Evolutionary conservation across 805 yeast species (phyloP), one percentile per base, ranked within the genome.

Genomic region (Cyberlindnera xishuangbannaensis): DNA sequence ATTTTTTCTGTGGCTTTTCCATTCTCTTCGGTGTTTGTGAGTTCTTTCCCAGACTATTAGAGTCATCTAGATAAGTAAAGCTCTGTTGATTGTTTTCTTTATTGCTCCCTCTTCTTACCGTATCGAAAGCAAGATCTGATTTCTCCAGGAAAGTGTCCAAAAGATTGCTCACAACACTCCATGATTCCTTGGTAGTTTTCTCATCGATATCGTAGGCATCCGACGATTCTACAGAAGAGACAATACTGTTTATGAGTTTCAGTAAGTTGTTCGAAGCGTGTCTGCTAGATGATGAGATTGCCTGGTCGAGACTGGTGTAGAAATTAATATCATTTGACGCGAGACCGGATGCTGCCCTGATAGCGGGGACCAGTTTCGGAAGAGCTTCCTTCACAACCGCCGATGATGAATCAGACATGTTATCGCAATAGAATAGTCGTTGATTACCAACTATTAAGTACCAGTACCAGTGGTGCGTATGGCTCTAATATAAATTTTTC

Each of bases 261-360:
- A 75, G 50, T 6, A 82, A 36, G 15, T 62, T 55, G 12, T 56
- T 52, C 4, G 77, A 65, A 1, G 71, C 50, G 2, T 45, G 43
- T 8, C 64, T 64, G 30, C 78, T 53, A 11, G 65, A 51, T 0
- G 50, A 41, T 7, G 66, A 57, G 11, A 78, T 50, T 1, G 55
- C 50, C 4, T 61, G 47, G 47, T 84, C 90, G 10, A 85, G 51
- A 29, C 83, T 75, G 28, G 68, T 64, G 55, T 77, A 75, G 50
- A 88, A 92, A 19, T 70, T 73, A n/a, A 87, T 69, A 61, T 90
- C 97, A 36, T 83, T 83, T 1, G 85, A 74, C 2, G 83, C 82
- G 27, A 88, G 56, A 2, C 83, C 76, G 4, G 80, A 64, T 0
- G 95, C 69, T 3, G 81, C 71, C 39, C 94, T 64, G 25, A 83